phyloP scores from a whole-genome alignment of 768 basidiomycete genomes.

The Leucogyrophana mollusca region DNA sequence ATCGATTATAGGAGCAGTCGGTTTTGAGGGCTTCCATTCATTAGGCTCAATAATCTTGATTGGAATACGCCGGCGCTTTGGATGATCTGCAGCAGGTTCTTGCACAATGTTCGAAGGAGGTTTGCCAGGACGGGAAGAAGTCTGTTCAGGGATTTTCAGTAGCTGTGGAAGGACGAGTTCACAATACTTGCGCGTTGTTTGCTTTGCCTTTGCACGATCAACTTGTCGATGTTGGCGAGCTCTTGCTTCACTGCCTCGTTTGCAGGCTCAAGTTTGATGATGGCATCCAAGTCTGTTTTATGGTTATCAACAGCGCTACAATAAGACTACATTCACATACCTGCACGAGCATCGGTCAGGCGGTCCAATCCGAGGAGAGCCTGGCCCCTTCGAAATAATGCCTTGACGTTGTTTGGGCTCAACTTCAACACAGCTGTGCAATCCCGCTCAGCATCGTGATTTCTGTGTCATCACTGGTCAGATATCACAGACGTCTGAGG shows the following conservation, averaged over 20 bases:
- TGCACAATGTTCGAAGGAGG: constrained; percentile 3
- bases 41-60: constrained; percentile 55
- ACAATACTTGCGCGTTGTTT: constrained; percentile 22
- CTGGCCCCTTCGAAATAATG: constrained; percentile 74
- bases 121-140: constrained; percentile 9
- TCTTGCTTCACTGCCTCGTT: constrained; percentile 67
- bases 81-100: constrained; percentile 6
- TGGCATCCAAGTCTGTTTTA: constrained; percentile 56
- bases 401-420: constrained; percentile 68
- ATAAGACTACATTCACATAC: constrained; percentile 37
- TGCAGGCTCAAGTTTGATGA: constrained; percentile 58
- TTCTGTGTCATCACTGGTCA: constrained; percentile 37
- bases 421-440: constrained; percentile 64
- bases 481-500: constrained; percentile 6
- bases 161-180: too few relatives aligned
- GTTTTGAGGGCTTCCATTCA: constrained; percentile 1
- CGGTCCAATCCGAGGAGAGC: constrained; percentile 59
- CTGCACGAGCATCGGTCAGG: constrained; percentile 57
- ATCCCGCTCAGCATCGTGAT: constrained; percentile 80
- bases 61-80: constrained; percentile 59
- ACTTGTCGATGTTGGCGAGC: constrained; percentile 46
- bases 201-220: constrained; percentile 31
- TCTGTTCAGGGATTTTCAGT: neutral
- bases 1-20: constrained; percentile 3
- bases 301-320: neutral